Conservation (phyloP, 441 rosid species). For the Aleurites moluccanus region DNA sequence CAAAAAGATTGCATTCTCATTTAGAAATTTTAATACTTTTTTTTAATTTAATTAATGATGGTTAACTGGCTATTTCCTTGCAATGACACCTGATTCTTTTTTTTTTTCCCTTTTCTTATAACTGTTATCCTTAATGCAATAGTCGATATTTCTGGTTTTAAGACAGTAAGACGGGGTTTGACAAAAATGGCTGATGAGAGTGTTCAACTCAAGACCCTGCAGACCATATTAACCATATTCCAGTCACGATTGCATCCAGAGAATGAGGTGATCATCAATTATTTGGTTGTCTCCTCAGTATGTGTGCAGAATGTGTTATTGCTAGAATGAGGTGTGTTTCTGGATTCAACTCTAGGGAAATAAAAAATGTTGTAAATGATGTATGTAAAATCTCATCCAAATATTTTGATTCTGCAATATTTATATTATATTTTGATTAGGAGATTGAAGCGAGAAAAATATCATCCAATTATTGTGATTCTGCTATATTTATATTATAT, state of each 20-base stretch:
- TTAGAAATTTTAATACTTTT: too few relatives aligned
- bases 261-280: slow-evolving; percentile 58
- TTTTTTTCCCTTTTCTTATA: too few relatives aligned
- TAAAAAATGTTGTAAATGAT: neutral
- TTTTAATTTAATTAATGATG: too few relatives aligned
- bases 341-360: neutral
- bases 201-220: slow-evolving; percentile 90
- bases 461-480: too few relatives aligned
- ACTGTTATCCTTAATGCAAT: too few relatives aligned
- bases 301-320: slow-evolving; percentile 9
- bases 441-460: too few relatives aligned
- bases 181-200: slow-evolving; percentile 92
- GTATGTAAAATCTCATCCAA: neutral
- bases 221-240: slow-evolving; percentile 4
- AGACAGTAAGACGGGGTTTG: too few relatives aligned
- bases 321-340: slow-evolving; percentile 3
- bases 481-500: too few relatives aligned
- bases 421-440: neutral
- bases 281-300: slow-evolving; percentile 26
- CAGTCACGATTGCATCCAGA: slow-evolving; percentile 70
- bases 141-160: too few relatives aligned
- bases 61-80: too few relatives aligned
- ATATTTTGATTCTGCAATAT: neutral
- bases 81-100: too few relatives aligned
- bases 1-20: too few relatives aligned